phyloP scores from a whole-genome alignment of 2,329 filamentous ascomycete genomes.

The Aspergillus neotritici region DNA sequence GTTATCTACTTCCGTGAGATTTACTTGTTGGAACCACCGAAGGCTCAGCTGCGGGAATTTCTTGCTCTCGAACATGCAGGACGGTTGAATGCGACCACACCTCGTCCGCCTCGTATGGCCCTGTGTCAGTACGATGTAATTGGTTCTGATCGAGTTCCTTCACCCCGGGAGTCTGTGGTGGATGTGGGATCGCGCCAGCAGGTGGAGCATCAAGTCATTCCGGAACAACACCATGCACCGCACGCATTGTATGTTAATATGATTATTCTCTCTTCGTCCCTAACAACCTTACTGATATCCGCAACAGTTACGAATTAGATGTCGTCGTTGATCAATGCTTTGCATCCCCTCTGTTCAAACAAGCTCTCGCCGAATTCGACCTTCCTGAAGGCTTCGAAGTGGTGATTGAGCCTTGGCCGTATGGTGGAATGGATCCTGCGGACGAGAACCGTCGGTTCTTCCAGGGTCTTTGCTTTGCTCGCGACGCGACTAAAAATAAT shows the following conservation, averaged over 20 bases:
- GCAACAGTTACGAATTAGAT: conserved; percentile 43
- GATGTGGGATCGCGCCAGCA: conserved; percentile 42
- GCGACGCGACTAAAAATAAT: conserved; percentile 37
- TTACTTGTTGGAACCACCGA: conserved; percentile 47
- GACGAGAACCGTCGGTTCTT: conserved; percentile 49
- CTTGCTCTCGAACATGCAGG: conserved; percentile 46
- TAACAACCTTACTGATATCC: background rate
- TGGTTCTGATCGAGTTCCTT: conserved; percentile 46
- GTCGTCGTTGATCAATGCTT: conserved; percentile 46
- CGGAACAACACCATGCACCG: conserved; percentile 44
- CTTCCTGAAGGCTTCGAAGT: conserved; percentile 52
- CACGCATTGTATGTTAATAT: conserved; percentile 39
- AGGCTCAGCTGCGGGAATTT: conserved; percentile 43
- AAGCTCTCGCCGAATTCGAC: conserved; percentile 47
- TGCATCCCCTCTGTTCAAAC: conserved; percentile 48
- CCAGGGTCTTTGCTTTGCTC: conserved; percentile 49
- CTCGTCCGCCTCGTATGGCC: conserved; percentile 46
- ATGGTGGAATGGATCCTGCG: conserved; percentile 47
- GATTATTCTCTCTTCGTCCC: background rate
- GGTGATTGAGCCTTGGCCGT: conserved; percentile 53
- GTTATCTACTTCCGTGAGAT: conserved; percentile 46
- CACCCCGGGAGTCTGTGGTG: conserved; percentile 52
- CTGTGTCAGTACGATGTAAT: conserved; percentile 54
- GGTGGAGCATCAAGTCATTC: conserved; percentile 43
- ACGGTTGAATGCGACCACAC: conserved; percentile 34